Evolutionary conservation across 1,139 yeast species (phyloP).

Genomic region (Magnusiomyces suaveolens): DNA sequence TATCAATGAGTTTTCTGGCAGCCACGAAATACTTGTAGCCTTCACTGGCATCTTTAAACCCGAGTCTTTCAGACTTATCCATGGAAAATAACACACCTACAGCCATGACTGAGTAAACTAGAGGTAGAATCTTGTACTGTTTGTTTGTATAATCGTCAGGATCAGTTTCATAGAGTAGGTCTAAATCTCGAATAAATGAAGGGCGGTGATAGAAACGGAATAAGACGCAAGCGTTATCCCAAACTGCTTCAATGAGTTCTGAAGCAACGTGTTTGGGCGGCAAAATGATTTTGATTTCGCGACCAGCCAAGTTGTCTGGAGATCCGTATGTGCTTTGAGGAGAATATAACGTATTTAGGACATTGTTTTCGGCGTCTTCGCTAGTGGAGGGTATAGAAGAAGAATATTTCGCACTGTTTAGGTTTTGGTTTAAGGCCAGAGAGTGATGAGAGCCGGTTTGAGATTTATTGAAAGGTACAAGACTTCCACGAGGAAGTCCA

Average conservation of each 20-base stretch:
- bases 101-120: conserved; percentile 62
- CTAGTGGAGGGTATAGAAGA: background rate
- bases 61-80: conserved; percentile 32
- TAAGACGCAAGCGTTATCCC: conserved; percentile 79
- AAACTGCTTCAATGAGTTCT: conserved; percentile 61
- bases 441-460: background rate
- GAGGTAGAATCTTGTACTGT: conserved; percentile 68
- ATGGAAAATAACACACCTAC: conserved; percentile 62
- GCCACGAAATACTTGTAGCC: conserved; percentile 78
- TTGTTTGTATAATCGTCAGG: conserved; percentile 60
- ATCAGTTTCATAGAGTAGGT: conserved; percentile 53
- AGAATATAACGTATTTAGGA: conserved; percentile 6
- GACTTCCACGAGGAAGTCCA: conserved; percentile 13
- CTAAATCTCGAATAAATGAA: conserved; percentile 51
- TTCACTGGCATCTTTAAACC: conserved; percentile 43
- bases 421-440: background rate
- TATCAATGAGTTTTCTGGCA: conserved; percentile 67
- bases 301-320: conserved; percentile 8
- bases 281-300: conserved; percentile 48
- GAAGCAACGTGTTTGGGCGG: conserved; percentile 71
- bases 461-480: background rate
- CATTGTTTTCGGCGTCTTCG: conserved; percentile 3
- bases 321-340: conserved; percentile 10
- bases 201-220: conserved; percentile 83
- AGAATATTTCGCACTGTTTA: background rate